These are phyloP conservation scores for Dispira parvispora DNA, from an alignment of 192 early-diverging fungal genomes.

Conservation along the genomic window DNA sequence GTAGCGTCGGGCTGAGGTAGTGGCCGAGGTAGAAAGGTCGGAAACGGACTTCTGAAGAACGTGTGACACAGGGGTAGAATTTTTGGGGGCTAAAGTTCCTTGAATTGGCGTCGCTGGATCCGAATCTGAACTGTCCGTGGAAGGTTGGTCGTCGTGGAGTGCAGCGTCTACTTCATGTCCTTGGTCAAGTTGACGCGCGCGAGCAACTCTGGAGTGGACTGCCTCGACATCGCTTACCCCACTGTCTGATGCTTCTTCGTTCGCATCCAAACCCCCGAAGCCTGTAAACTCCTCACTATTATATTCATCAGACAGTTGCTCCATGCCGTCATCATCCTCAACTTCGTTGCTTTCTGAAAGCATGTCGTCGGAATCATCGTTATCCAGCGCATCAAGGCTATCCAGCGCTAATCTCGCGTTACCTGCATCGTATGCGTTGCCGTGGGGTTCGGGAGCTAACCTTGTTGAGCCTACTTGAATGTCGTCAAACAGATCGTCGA, in stretches of 20 bases:
- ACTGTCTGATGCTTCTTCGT: slow-evolving; percentile 10
- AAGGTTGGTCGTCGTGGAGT: too few species aligned
- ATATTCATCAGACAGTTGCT: slow-evolving; percentile 18
- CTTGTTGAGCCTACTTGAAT: slow-evolving; percentile 20
- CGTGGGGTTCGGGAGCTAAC: slow-evolving; percentile 8
- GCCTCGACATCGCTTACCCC: slow-evolving; percentile 1
- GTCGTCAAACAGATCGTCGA: slow-evolving; percentile 22
- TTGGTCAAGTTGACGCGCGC: neutral
- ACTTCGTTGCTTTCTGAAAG: slow-evolving; percentile 15
- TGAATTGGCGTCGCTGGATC: neutral
- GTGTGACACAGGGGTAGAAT: neutral
- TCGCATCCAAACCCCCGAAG: slow-evolving; percentile 17
- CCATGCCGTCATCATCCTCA: slow-evolving; percentile 18
- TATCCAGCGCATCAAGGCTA: slow-evolving; percentile 15
- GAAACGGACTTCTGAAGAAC: too few species aligned
- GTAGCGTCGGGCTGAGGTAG: slow-evolving; percentile 23
- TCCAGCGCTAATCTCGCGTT: slow-evolving; percentile 5
- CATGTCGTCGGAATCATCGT: slow-evolving; percentile 10
- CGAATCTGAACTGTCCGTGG: too few species aligned
- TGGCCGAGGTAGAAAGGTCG: too few species aligned
- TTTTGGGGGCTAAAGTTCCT: slow-evolving; percentile 6
- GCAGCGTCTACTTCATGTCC: too few species aligned
- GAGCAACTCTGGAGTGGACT: neutral
- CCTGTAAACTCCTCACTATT: slow-evolving; percentile 4
- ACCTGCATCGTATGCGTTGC: neutral